phyloP scores from a whole-genome alignment of 495 filamentous ascomycete genomes.

The Penicillium mononematosum region DNA sequence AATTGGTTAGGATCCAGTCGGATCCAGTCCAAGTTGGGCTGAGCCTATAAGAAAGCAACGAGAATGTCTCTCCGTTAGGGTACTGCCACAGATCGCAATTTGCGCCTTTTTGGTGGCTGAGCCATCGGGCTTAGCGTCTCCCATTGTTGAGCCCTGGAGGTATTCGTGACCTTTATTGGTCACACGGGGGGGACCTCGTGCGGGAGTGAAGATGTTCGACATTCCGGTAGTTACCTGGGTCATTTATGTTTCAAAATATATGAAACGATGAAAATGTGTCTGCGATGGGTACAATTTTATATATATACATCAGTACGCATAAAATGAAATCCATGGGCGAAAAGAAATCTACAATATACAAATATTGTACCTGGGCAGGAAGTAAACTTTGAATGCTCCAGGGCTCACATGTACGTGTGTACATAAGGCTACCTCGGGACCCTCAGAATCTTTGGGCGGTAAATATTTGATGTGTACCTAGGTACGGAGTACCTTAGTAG shows the following conservation, averaged over 20 bases:
- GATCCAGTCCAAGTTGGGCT: not conserved
- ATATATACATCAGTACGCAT: not conserved
- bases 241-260: not conserved
- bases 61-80: constrained; percentile 2
- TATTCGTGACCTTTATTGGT: not conserved
- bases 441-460: too few species aligned
- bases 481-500: too few species aligned
- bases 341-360: not conserved
- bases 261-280: not conserved
- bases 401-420: too few species aligned
- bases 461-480: too few species aligned
- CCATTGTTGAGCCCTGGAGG: constrained; percentile 2
- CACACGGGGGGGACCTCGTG: not conserved
- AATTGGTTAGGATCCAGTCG: constrained; percentile 1
- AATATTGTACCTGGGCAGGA: too few species aligned
- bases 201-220: not conserved
- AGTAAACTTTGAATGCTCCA: too few species aligned
- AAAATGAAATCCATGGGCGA: not conserved
- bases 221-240: not conserved
- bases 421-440: too few species aligned
- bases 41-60: constrained; percentile 1
- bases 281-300: not conserved
- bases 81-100: constrained; percentile 1
- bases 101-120: constrained; percentile 8
- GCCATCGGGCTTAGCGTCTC: constrained; percentile 7